These are phyloP conservation scores for Aspergillus brunneoviolaceus DNA, from an alignment of 2,329 filamentous ascomycete genomes.

Conservation along the genomic window DNA sequence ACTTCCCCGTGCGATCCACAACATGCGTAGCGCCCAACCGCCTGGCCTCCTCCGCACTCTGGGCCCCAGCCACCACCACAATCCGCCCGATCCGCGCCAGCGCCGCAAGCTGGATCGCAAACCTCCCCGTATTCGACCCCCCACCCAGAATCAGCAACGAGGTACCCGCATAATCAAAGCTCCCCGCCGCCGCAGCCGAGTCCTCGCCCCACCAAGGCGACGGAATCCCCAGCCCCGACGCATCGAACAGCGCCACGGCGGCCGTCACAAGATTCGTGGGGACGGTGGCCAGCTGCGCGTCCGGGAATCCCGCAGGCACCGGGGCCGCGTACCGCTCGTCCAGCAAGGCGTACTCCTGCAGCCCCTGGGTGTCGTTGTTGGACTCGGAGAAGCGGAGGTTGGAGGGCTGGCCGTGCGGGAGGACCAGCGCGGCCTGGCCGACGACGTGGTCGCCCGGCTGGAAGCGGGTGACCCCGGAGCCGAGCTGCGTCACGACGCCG, in stretches of 20 bases:
- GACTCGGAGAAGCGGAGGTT: slow-evolving; percentile 15
- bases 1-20: slow-evolving; percentile 38
- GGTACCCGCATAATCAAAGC: slow-evolving; percentile 19
- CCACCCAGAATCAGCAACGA: slow-evolving; percentile 28
- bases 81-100: slow-evolving; percentile 41
- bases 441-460: slow-evolving; percentile 39
- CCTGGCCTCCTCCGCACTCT: slow-evolving; percentile 28
- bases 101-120: slow-evolving; percentile 25
- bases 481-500: background rate
- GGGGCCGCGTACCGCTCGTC: slow-evolving; percentile 31
- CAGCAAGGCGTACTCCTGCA: slow-evolving; percentile 42
- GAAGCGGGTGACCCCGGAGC: background rate
- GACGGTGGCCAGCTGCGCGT: slow-evolving; percentile 39
- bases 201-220: slow-evolving; percentile 2
- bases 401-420: slow-evolving; percentile 21
- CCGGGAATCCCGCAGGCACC: slow-evolving; percentile 35
- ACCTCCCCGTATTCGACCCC: slow-evolving; percentile 24
- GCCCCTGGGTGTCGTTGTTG: slow-evolving; percentile 20
- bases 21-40: slow-evolving; percentile 43
- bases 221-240: background rate
- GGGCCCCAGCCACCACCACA: slow-evolving; percentile 37
- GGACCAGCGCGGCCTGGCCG: slow-evolving; percentile 32
- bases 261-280: slow-evolving; percentile 39
- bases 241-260: slow-evolving; percentile 36
- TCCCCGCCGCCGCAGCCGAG: slow-evolving; percentile 1